A percentile compares a stretch with the other conserved stretches of the same genome.
phyloP scores from a whole-genome alignment of 2,329 filamentous ascomycete species.

The Eutypa lata region DNA sequence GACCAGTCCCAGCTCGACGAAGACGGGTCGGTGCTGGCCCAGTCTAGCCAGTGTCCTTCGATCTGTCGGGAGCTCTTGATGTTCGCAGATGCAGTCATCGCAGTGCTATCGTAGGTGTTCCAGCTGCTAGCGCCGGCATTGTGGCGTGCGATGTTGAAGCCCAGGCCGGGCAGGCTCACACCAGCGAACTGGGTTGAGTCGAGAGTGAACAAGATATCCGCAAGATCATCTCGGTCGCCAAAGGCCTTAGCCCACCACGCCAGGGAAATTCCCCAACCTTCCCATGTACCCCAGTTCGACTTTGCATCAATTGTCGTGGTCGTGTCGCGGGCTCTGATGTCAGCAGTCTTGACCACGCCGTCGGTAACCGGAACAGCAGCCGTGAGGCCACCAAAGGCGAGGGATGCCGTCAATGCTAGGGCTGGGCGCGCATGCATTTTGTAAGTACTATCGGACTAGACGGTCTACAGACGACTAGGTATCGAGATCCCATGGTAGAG shows the following conservation, averaged over 20 bases:
- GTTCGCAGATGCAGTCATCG: slow-evolving; percentile 34
- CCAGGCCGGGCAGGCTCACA: slow-evolving; percentile 34
- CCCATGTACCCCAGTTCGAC: slow-evolving; percentile 38
- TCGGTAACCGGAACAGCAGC: neutral
- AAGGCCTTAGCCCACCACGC: slow-evolving; percentile 43
- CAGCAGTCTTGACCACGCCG: neutral
- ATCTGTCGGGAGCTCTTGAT: slow-evolving; percentile 36
- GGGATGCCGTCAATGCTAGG: neutral
- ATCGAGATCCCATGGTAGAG: neutral
- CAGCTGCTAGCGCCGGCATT: slow-evolving; percentile 39
- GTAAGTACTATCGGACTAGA: neutral
- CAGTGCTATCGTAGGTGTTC: slow-evolving; percentile 29
- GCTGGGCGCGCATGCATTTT: neutral
- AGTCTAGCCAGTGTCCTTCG: slow-evolving; percentile 39
- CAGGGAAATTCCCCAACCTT: slow-evolving; percentile 41
- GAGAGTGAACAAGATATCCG: slow-evolving; percentile 38
- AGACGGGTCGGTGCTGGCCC: slow-evolving; percentile 29
- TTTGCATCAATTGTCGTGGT: slow-evolving; percentile 29
- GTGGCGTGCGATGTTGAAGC: slow-evolving; percentile 41
- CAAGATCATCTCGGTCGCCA: slow-evolving; percentile 37
- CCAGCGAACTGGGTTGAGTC: slow-evolving; percentile 26
- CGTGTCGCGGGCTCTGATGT: slow-evolving; percentile 18
- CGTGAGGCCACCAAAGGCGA: neutral
- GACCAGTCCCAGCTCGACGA: slow-evolving; percentile 38
- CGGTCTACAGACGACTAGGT: neutral